phyloP scores from a whole-genome alignment of 805 yeast genomes.

The Barnettozyma siamensis region DNA sequence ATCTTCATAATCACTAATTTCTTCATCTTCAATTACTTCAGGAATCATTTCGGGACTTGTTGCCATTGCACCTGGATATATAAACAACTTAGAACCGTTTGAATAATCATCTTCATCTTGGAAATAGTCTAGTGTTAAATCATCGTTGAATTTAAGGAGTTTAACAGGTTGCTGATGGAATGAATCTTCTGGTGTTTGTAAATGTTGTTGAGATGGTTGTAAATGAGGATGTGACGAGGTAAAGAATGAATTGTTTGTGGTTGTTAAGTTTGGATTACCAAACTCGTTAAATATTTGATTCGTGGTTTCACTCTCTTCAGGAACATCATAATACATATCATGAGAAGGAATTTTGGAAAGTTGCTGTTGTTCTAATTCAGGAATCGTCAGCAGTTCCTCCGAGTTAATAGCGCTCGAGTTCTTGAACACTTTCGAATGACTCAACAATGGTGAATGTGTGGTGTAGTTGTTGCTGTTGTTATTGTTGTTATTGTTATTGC shows the following conservation, averaged over 20 bases:
- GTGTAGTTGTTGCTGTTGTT: not conserved
- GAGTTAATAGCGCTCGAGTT: slow-evolving; percentile 21
- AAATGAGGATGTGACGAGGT: slow-evolving; percentile 7
- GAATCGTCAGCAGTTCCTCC: slow-evolving; percentile 23
- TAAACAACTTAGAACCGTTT: slow-evolving; percentile 13
- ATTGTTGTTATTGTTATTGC: not conserved
- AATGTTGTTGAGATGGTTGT: not conserved
- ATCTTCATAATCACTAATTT: slow-evolving; percentile 18
- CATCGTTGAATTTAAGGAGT: slow-evolving; percentile 25
- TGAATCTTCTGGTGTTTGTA: not conserved
- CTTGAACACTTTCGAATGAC: slow-evolving; percentile 15
- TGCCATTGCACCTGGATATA: slow-evolving; percentile 13
- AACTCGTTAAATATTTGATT: slow-evolving; percentile 20
- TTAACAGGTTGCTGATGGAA: slow-evolving; percentile 10
- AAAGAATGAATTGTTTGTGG: slow-evolving; percentile 15
- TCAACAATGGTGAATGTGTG: slow-evolving; percentile 8
- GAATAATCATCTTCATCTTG: slow-evolving; percentile 19
- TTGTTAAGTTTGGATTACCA: slow-evolving; percentile 24
- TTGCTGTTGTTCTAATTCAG: slow-evolving; percentile 9
- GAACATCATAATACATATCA: slow-evolving; percentile 23
- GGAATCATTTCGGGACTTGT: slow-evolving; percentile 18
- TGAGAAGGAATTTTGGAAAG: slow-evolving; percentile 13
- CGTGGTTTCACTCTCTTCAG: slow-evolving; percentile 10
- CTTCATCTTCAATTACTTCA: slow-evolving; percentile 24
- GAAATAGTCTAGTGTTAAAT: slow-evolving; percentile 22